phyloP scores from a whole-genome alignment of 139 green algal species.

The Chlamydomonas incerta region DNA sequence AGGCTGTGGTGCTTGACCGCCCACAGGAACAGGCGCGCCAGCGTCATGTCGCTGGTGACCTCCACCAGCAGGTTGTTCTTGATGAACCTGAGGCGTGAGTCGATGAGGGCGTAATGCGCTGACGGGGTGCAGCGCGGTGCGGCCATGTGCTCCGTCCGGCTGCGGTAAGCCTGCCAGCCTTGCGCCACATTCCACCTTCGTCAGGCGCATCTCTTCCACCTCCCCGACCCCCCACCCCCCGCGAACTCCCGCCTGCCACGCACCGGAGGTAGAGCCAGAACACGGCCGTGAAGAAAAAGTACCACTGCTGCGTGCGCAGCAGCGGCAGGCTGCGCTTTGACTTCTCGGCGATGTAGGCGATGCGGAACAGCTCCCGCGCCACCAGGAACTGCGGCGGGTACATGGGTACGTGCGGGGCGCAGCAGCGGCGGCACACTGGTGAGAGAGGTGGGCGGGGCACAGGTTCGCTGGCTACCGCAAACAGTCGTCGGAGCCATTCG shows the following conservation, averaged over 20 bases:
- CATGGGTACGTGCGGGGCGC: too few relatives aligned
- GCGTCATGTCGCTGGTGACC: constrained; percentile 65
- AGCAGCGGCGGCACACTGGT: too few relatives aligned
- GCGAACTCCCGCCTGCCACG: neutral
- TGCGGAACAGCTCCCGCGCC: constrained; percentile 84
- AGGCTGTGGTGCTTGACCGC: constrained; percentile 81
- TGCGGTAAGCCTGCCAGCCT: neutral
- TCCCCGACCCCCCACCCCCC: too few relatives aligned
- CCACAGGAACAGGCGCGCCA: constrained; percentile 71
- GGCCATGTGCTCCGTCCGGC: too few relatives aligned
- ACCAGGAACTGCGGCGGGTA: constrained; percentile 69
- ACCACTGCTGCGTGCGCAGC: constrained; percentile 89
- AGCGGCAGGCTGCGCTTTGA: constrained; percentile 70
- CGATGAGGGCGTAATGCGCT: too few relatives aligned
- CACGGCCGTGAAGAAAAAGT: constrained; percentile 90
- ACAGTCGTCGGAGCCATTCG: too few relatives aligned
- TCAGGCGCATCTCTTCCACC: too few relatives aligned
- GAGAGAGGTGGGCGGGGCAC: too few relatives aligned
- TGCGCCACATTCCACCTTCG: too few relatives aligned
- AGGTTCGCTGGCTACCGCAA: too few relatives aligned
- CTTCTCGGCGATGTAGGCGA: constrained; percentile 76
- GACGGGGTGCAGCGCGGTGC: too few relatives aligned
- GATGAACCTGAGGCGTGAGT: constrained; percentile 88
- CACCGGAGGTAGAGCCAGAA: constrained; percentile 95
- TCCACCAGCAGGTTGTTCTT: constrained; percentile 90